Evolutionary conservation across 78 protist species (phyloP), one percentile per base, ranked within the genome.

Genomic region (Cyanophora paradoxa): DNA sequence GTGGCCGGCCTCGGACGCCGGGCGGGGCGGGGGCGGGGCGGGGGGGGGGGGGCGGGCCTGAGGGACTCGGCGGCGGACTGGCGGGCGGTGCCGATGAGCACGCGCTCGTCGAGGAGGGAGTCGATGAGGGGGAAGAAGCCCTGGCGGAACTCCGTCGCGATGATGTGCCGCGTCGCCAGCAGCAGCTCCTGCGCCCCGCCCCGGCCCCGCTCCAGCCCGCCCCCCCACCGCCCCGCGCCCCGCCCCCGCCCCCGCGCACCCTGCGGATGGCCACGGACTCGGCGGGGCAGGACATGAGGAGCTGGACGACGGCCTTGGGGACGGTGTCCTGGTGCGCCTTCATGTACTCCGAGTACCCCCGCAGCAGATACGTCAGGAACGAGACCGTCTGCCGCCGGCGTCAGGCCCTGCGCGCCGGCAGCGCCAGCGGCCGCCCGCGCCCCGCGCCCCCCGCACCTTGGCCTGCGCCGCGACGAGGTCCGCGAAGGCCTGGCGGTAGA

Each of bases 391-490:
- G 36, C n/a, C 40, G 57, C 31, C 7, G 39, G 3, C 24, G 58
- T 20, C 26, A 31, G 22, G 8, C 40, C n/a, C 52, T 3, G 46
- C 30, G 8, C 17, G 34, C n/a, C n/a, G n/a, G n/a, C n/a, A n/a
- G n/a, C n/a, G n/a, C 79, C 20, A 94, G 91, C 84, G 77, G 36
- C n/a, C 40, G 57, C 31, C 7, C 20, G 3, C 24, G 58, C 11
- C 26, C 4, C 8, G 8, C 40, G 33, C 52, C 52, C n/a, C 10
- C 52, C 10, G 52, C 13, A 44, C 52, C 52, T 89, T 90, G 66
- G 85, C 93, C 66, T 91, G 95, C 2, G 92, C 91, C 10, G 90
- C 93, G 24, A 93, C 75, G 31, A 89, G 78, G 71, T 91, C 97
- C 1, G 61, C 54, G 56, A 83, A 86, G 13, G 67, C 82, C 70